Percentiles rank a stretch among this genome's conserved stretches.
Conservation (phyloP, 2,329 filamentous ascomycete genomes). For the Alternaria conjuncta region DNA sequence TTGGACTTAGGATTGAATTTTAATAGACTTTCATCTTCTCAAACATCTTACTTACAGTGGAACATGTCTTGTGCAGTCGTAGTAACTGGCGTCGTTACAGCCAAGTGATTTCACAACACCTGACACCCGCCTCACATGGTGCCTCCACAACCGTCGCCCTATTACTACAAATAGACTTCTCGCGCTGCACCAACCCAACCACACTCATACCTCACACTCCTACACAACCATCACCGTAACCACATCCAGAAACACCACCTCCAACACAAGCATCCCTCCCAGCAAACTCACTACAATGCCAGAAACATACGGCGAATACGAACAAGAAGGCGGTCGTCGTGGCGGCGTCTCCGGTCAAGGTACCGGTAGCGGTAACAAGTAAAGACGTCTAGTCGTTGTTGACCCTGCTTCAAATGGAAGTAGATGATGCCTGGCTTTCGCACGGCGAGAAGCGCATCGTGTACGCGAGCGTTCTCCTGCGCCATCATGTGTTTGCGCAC, state of each 20-base stretch:
- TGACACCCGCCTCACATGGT: not conserved
- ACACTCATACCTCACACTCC: not conserved
- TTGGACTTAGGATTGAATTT: not conserved
- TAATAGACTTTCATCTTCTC: not conserved
- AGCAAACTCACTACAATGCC: not conserved
- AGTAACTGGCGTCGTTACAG: not conserved
- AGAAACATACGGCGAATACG: slow-evolving; percentile 8
- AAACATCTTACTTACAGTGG: not conserved
- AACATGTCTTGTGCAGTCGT: not conserved
- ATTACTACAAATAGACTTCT: not conserved
- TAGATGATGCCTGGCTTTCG: not conserved
- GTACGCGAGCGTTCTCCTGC: not conserved
- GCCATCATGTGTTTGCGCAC: not conserved
- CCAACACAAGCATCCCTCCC: not conserved
- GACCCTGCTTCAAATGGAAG: not conserved
- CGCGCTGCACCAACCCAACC: not conserved
- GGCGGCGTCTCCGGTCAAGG: slow-evolving; percentile 13
- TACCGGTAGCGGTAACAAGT: not conserved
- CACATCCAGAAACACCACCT: not conserved
- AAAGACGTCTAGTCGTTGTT: not conserved
- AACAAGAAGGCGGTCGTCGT: slow-evolving; percentile 12
- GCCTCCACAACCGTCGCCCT: no score
- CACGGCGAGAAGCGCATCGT: not conserved
- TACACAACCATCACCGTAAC: not conserved
- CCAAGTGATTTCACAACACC: not conserved